A percentile compares a stretch with the other conserved stretches of the same genome.
Evolutionary conservation across 148 eudicot species (phyloP).

Genomic region (Diospyros kaki): DNA sequence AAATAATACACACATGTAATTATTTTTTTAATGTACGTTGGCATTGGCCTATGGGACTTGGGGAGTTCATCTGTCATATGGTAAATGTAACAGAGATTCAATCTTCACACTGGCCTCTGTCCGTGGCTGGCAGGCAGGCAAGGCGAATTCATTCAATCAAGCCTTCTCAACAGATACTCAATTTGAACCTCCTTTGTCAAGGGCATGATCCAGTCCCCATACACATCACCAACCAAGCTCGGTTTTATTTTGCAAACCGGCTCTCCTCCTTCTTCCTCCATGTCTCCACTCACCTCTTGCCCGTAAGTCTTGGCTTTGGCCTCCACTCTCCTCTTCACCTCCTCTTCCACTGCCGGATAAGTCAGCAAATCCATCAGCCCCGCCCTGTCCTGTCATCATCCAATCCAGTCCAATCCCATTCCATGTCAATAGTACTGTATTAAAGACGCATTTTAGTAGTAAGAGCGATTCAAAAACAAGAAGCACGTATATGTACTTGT

Average conservation of each 20-base stretch:
- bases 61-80: no score
- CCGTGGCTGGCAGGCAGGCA: no score
- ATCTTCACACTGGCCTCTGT: no score
- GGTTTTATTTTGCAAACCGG: constrained; percentile 79
- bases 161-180: constrained; percentile 76
- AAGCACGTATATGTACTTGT: constrained; percentile 39
- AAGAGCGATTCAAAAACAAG: no score
- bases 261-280: constrained; percentile 26
- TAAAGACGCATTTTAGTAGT: neutral
- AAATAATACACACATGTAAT: no score
- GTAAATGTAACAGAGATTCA: no score
- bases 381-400: constrained; percentile 47
- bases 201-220: constrained; percentile 97
- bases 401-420: no score
- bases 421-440: no score
- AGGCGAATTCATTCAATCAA: constrained; percentile 41
- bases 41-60: no score
- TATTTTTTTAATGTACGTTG: no score
- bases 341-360: constrained; percentile 66
- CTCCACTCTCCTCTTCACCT: constrained; percentile 68
- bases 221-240: constrained; percentile 69
- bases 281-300: constrained; percentile 48
- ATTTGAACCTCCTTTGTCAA: constrained; percentile 90
- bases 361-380: constrained; percentile 71
- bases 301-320: constrained; percentile 75